Conservation (phyloP, 495 filamentous ascomycete species). For the Aspergillus nidulans region DNA sequence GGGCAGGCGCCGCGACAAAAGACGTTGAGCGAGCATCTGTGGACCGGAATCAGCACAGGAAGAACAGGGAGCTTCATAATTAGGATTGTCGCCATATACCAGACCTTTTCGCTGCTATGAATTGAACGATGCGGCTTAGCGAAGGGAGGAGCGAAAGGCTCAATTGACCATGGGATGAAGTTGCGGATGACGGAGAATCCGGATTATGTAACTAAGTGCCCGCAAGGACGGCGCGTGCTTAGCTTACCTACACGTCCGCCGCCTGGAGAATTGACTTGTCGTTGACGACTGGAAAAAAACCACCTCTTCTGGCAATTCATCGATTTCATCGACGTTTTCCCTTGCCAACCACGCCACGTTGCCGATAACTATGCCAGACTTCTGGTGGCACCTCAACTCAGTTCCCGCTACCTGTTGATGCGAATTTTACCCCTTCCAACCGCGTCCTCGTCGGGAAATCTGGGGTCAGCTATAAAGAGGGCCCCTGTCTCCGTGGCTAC, state of each 20-base stretch:
- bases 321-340: conserved; percentile 29
- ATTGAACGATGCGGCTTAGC: conserved; percentile 23
- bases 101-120: conserved; percentile 27
- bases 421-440: conserved; percentile 56
- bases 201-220: conserved; percentile 14
- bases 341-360: conserved; percentile 34
- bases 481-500: conserved; percentile 47
- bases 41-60: conserved; percentile 14
- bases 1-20: conserved; percentile 46
- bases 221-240: conserved; percentile 19
- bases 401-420: conserved; percentile 58
- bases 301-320: conserved; percentile 39
- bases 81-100: neutral
- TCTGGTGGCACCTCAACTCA: conserved; percentile 47
- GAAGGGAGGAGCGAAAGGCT: conserved; percentile 14
- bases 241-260: conserved; percentile 31
- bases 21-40: conserved; percentile 65
- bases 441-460: conserved; percentile 62
- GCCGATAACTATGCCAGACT: conserved; percentile 61
- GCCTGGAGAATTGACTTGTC: conserved; percentile 14
- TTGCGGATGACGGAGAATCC: conserved; percentile 29
- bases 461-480: conserved; percentile 52
- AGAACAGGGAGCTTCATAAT: neutral
- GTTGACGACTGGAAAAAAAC: conserved; percentile 39
- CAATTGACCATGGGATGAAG: conserved; percentile 22